Evolutionary conservation across 805 yeast genomes (phyloP).

Genomic region (Kluyveromyces lactis): DNA sequence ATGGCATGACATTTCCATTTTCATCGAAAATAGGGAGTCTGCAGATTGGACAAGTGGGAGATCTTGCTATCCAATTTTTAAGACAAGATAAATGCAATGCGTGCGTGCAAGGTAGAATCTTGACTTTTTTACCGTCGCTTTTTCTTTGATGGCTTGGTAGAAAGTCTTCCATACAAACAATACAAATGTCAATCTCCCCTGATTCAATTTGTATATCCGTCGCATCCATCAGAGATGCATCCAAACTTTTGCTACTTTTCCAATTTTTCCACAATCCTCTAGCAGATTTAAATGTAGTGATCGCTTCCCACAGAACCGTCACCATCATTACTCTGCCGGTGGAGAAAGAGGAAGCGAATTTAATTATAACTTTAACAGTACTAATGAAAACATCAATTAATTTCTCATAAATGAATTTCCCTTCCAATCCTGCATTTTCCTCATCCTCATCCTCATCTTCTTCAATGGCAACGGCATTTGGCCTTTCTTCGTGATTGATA

Average conservation of each 20-base stretch:
- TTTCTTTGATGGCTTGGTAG: slow-evolving; percentile 26
- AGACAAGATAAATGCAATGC: slow-evolving; percentile 84
- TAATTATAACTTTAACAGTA: slow-evolving; percentile 37
- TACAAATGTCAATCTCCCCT: slow-evolving; percentile 55
- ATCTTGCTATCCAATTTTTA: slow-evolving; percentile 86
- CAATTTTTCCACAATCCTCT: slow-evolving; percentile 33
- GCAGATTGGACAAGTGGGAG: slow-evolving; percentile 91
- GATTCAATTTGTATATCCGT: slow-evolving; percentile 54
- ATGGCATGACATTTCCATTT: slow-evolving; percentile 16
- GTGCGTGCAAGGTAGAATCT: slow-evolving; percentile 76
- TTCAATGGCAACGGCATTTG: slow-evolving; percentile 5
- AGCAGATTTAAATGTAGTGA: slow-evolving; percentile 28
- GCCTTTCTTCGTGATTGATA: slow-evolving; percentile 6
- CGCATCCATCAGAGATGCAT: slow-evolving; percentile 55
- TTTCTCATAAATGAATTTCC: slow-evolving; percentile 51
- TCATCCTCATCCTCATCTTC: slow-evolving; percentile 41
- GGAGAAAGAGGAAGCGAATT: slow-evolving; percentile 26
- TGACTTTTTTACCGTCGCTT: slow-evolving; percentile 50
- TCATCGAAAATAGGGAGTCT: slow-evolving; percentile 54
- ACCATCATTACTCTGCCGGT: slow-evolving; percentile 35
- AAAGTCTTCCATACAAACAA: slow-evolving; percentile 91
- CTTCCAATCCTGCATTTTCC: slow-evolving; percentile 49
- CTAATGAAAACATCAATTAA: slow-evolving; percentile 46
- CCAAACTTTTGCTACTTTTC: slow-evolving; percentile 50
- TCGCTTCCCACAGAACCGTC: slow-evolving; percentile 35